Evolutionary conservation across 1,284 basidiomycete species (phyloP).

Genomic region (Tilletia setariae): DNA sequence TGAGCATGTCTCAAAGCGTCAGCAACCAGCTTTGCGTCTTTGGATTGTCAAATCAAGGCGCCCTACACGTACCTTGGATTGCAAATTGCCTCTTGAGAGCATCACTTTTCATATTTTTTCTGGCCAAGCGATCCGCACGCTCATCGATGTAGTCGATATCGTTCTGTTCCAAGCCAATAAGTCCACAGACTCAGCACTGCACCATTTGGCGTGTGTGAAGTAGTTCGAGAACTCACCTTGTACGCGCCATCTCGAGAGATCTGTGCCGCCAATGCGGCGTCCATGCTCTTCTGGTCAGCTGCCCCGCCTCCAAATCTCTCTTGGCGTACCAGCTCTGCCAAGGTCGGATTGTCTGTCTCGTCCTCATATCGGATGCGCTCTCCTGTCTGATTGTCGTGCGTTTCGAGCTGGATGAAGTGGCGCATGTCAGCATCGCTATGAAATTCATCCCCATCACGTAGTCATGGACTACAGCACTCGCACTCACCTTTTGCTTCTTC

Average conservation of each 20-base stretch:
- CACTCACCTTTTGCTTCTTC: conserved; percentile 70
- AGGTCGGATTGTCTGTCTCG: conserved; percentile 82
- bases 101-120: conserved; percentile 90
- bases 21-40: not conserved
- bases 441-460: too few species aligned
- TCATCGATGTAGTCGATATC: conserved; percentile 88
- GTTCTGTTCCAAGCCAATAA: not conserved
- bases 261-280: conserved; percentile 80
- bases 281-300: conserved; percentile 82
- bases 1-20: conserved; percentile 45
- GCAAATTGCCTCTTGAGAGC: conserved; percentile 96
- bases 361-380: conserved; percentile 35
- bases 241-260: conserved; percentile 85
- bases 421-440: not conserved
- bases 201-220: not conserved
- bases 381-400: conserved; percentile 71
- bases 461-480: too few species aligned
- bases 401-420: conserved; percentile 66
- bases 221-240: conserved; percentile 51
- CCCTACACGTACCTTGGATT: conserved; percentile 63
- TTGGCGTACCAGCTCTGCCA: conserved; percentile 87
- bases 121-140: conserved; percentile 83
- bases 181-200: conserved; percentile 3
- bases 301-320: conserved; percentile 85
- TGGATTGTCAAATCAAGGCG: too few species aligned